Conservation (phyloP, 2,329 filamentous ascomycete genomes). For the Truncatella angustata region DNA sequence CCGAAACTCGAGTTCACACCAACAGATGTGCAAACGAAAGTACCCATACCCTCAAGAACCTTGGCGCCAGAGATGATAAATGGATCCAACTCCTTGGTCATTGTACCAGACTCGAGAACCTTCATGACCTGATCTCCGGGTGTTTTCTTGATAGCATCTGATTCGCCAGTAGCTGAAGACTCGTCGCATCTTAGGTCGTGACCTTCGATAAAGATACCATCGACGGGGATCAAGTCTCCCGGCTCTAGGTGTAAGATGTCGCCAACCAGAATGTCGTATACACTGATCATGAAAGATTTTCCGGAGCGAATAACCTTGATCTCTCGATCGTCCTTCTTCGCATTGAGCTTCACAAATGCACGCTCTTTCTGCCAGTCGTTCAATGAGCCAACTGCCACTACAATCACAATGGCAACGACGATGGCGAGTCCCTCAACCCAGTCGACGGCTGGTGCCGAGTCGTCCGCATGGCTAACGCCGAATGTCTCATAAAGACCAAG, state of each 20-base stretch:
- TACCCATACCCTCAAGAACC: slow-evolving; percentile 52
- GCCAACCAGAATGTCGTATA: slow-evolving; percentile 63
- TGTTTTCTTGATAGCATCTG: slow-evolving; percentile 66
- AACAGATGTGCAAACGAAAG: slow-evolving; percentile 52
- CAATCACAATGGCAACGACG: slow-evolving; percentile 58
- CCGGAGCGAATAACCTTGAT: slow-evolving; percentile 66
- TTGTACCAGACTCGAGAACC: slow-evolving; percentile 49
- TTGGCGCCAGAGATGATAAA: slow-evolving; percentile 62
- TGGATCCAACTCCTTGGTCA: slow-evolving; percentile 54
- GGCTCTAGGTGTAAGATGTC: slow-evolving; percentile 67
- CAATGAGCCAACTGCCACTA: slow-evolving; percentile 56
- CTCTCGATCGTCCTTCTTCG: slow-evolving; percentile 58
- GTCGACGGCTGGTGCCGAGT: slow-evolving; percentile 45
- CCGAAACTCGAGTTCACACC: slow-evolving; percentile 54
- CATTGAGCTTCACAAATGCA: slow-evolving; percentile 58
- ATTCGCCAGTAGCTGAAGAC: slow-evolving; percentile 69
- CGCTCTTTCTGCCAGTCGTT: slow-evolving; percentile 65
- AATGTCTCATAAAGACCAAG: slow-evolving; percentile 69
- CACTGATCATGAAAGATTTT: slow-evolving; percentile 56
- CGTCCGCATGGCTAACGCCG: slow-evolving; percentile 39
- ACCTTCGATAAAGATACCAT: slow-evolving; percentile 63
- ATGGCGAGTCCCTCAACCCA: slow-evolving; percentile 66
- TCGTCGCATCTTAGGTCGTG: slow-evolving; percentile 68
- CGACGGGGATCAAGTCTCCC: slow-evolving; percentile 65
- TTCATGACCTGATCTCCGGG: slow-evolving; percentile 56